A percentile compares a stretch with the other conserved stretches of the same genome.
Conservation (phyloP, 78 protist genomes). For the slime mould (Dictyostelium discoideum) region dicty_2.7 NC_007091.3:2781001-2781500, state of each 20-base stretch:
- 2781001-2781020: neutral
- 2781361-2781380: neutral
- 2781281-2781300: neutral
- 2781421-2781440: neutral
- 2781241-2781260: no score
- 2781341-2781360: slow-evolving; percentile 2
- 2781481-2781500: neutral
- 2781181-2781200: neutral
- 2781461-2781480: neutral
- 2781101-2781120: neutral
- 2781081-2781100: neutral
- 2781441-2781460: neutral
- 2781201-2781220: no score
- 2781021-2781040: neutral
- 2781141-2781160: neutral
- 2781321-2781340: neutral
- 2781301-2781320: neutral
- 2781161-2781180: no score
- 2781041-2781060: neutral
- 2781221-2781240: no score
- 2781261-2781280: neutral
- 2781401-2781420: neutral
- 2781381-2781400: neutral
- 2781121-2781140: no score
- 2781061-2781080: neutral